Percentiles rank a stretch among this genome's conserved stretches.
These are phyloP conservation scores for Wickerhamia fluorescens DNA, from an alignment of 805 yeast genomes.

Conservation along the genomic window DNA sequence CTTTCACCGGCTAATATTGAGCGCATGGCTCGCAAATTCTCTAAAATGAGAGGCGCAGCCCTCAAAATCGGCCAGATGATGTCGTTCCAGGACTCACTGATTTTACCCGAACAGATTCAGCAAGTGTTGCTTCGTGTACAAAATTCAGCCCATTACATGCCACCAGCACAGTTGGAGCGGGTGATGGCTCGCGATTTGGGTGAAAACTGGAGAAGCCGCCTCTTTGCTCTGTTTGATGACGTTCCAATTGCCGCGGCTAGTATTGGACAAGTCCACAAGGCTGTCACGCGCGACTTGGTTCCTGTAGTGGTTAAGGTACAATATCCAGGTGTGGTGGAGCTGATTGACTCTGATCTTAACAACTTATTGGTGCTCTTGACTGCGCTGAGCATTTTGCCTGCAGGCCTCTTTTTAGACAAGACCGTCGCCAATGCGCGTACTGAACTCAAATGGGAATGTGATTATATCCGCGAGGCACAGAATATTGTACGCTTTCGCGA, in stretches of 20 bases:
- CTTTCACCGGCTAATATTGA: slow-evolving; percentile 81
- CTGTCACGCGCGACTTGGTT: slow-evolving; percentile 57
- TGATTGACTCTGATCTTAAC: slow-evolving; percentile 91
- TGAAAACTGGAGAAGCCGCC: slow-evolving; percentile 60
- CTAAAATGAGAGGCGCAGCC: slow-evolving; percentile 99
- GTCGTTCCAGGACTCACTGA: slow-evolving; percentile 85
- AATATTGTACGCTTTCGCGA: slow-evolving; percentile 63
- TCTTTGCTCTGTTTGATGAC: slow-evolving; percentile 70
- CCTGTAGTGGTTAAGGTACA: slow-evolving; percentile 93
- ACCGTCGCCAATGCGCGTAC: slow-evolving; percentile 89
- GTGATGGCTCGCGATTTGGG: slow-evolving; percentile 75
- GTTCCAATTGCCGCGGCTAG: slow-evolving; percentile 96
- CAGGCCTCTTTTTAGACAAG: slow-evolving; percentile 85
- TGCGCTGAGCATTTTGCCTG: slow-evolving; percentile 82
- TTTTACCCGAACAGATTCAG: slow-evolving; percentile 80
- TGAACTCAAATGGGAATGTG: slow-evolving; percentile 97
- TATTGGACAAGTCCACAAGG: slow-evolving; percentile 93
- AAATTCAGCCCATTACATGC: slow-evolving; percentile 95
- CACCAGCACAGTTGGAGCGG: slow-evolving; percentile 76
- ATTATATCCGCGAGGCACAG: slow-evolving; percentile 82
- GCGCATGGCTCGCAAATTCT: slow-evolving; percentile 76
- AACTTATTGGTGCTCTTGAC: slow-evolving; percentile 74
- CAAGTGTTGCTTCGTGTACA: slow-evolving; percentile 78
- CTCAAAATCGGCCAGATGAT: slow-evolving; percentile 94
- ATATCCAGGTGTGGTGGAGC: slow-evolving; percentile 92